Evolutionary conservation across 1,284 basidiomycete genomes (phyloP), one percentile per base, ranked within the genome.

Genomic region (Heterobasidion irregulare): DNA sequence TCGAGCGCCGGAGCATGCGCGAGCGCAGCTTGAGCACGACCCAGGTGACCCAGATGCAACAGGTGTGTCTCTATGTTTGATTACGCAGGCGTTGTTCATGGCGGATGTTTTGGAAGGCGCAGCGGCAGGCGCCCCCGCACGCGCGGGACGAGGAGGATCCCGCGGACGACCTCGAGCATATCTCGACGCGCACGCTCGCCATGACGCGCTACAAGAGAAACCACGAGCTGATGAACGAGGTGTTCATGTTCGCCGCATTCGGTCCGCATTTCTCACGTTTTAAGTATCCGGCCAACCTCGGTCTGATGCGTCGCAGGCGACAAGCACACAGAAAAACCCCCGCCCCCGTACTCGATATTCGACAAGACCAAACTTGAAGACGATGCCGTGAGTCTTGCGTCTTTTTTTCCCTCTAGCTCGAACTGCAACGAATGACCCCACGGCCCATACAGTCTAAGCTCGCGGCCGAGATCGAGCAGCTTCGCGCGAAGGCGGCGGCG

Each of bases 221-320:
- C 63, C 87, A 91, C 61, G 89, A 90, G 52, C 73, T 84, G 60
- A 89, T 91, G 86, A 84, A 86, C 62, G 85, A 87, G 50, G 83
- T 92, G 0, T 91, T 92, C 66, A 76, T 74, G 62, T 75, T 78
- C 58, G 86, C 88, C 18, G 84, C 84, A 0, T 84, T 82, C 62
- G 78, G 88, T 84, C 60, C 56, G 73, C 65, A 13, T 56, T 8
- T 16, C 19, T 41, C 26, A 43, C 34, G 6, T 8, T 32, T 10
- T 58, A 41, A 47, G 53, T 8, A 50, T 33, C 46, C 26, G 26
- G 50, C n/a, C 34, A n/a, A n/a, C 44, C 58, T 55, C 55, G n/a
- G 41, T 26, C 26, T 26, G 26, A 26, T 26, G 26, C 26, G 2
- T 54, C 50, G n/a, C 54, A 83, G 82, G 76, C 35, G 72, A 77